Base-by-base conservation (phyloP, 202 grass and related monocot species). In the Miscanthus sacchariflorus region DNA sequence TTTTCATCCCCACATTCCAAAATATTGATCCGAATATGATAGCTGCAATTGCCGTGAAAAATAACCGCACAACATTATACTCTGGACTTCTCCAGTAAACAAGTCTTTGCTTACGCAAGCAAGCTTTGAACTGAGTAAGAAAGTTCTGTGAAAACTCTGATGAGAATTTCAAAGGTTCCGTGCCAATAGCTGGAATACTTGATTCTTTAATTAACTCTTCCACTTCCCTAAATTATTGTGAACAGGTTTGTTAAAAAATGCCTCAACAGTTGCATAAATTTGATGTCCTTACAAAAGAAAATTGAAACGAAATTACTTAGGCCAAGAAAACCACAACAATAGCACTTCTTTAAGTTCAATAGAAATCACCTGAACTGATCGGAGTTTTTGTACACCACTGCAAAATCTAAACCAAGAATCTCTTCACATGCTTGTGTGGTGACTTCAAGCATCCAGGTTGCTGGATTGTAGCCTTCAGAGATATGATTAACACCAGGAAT, bases 371-470 rank as follows among this genome's bases (percentile, higher is more conserved):
- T 93, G 77, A 95, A 93, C 40, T 93, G 86, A 73, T 86, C 23
- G n/a, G 93, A 95, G 14, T 93, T 95, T 74, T 73, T 93, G 72
- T 95, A 95, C 36, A 85, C 40, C 19, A 21, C 72, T n/a, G 91
- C 84, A 77, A 95, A 95, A 70, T 95, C 91, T 83, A 93, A 39
- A 80, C 84, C 84, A 85, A 91, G 93, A 27, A n/a, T 84, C 81
- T 89, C 87, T 85, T 95, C 93, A 80, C 68, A 87, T 85, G 93
- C 89, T 85, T 89, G 89, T 71, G 93, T 89, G 68, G 72, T 93
- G 56, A 95, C 81, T 87, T 95, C 91, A 44, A 95, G 82, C 93
- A 95, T 95, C 93, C 93, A 95, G 50, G 91, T 95, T 87, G 93
- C 93, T 79, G 93, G 93, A 85, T 95, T 95, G 74, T 89, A 93